Evolutionary conservation across 1,139 yeast species (phyloP), one percentile per base, ranked within the genome.

Genomic region (Suhomyces kunorum): DNA sequence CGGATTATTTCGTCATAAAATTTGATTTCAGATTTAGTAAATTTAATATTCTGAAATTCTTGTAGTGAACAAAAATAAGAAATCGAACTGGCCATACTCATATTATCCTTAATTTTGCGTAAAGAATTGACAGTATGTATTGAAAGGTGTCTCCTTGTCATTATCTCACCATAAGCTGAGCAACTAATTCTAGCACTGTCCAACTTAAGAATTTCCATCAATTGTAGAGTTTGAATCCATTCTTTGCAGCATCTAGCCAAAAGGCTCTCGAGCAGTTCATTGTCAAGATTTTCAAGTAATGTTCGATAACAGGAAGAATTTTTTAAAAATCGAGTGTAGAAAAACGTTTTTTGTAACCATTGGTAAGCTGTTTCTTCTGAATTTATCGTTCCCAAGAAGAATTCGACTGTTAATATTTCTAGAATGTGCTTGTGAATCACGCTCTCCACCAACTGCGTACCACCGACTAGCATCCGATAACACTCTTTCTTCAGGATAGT

Each of bases 331-430:
- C 27, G 13, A 12, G 16, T 8, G 11, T 23, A 31, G 5, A 32
- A 23, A 25, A 32, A 32, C 8, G 28, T 17, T n/a, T 24, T 16
- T 25, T 25, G 13, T 15, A 32, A 2, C 35, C 35, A 32, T 32
- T 9, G 3, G 4, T 17, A 7, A 5, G 12, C 15, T 16, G n/a
- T n/a, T 8, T 32, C 29, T 7, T 16, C 8, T 4, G 22, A 17
- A 5, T 7, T 6, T 5, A 32, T 17, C n/a, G 17, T 17, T n/a
- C 23, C 20, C 24, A 76, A 57, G 2, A 68, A 66, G 0, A 78
- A 63, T 47, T 80, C 85, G 0, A 82, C 76, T 5, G 74, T 68
- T 31, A 78, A 47, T 43, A 67, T 65, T 44, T 79, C 83, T 11
- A 64, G 56, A 31, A 73, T 57, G 47, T 67, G 69, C 38, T 60